Percentiles rank a stretch among this genome's conserved stretches.
Evolutionary conservation across 805 yeast species (phyloP).

Genomic region (Candida quercuum): DNA sequence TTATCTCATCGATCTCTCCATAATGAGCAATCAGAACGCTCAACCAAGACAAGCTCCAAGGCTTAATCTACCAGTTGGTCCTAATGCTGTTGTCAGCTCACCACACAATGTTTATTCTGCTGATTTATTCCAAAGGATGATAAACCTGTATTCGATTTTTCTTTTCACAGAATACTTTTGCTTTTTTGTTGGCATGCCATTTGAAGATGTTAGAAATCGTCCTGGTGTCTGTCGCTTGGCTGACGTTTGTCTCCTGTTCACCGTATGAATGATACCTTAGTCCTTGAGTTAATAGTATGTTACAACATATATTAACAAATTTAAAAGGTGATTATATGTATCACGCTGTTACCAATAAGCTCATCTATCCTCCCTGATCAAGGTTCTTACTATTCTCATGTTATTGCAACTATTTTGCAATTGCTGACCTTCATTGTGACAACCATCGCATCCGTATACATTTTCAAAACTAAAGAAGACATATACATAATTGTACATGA

Average conservation of each 20-base stretch:
- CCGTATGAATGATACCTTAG: conserved; percentile 2
- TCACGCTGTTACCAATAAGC: background rate
- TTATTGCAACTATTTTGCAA: background rate
- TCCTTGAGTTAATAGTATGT: background rate
- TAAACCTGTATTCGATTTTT: conserved; percentile 1
- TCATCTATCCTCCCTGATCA: background rate
- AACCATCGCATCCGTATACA: background rate
- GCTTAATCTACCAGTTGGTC: conserved; percentile 2
- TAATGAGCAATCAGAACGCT: too few species aligned
- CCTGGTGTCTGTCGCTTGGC: conserved; percentile 12
- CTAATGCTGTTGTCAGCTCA: conserved; percentile 3
- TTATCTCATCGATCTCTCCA: too few species aligned
- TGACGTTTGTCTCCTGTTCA: conserved; percentile 5
- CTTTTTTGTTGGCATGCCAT: conserved; percentile 10
- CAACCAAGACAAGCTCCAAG: background rate
- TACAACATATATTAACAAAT: background rate
- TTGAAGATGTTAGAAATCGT: conserved; percentile 15
- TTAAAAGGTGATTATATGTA: background rate
- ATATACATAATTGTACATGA: background rate
- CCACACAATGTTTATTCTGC: conserved; percentile 1
- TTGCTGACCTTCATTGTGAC: background rate
- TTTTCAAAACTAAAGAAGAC: background rate
- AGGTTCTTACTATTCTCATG: background rate
- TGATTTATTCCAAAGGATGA: background rate
- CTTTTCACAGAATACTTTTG: conserved; percentile 11